Evolutionary conservation across 2,329 filamentous ascomycete genomes (phyloP).

Genomic region (Domatiomyces globalis): DNA sequence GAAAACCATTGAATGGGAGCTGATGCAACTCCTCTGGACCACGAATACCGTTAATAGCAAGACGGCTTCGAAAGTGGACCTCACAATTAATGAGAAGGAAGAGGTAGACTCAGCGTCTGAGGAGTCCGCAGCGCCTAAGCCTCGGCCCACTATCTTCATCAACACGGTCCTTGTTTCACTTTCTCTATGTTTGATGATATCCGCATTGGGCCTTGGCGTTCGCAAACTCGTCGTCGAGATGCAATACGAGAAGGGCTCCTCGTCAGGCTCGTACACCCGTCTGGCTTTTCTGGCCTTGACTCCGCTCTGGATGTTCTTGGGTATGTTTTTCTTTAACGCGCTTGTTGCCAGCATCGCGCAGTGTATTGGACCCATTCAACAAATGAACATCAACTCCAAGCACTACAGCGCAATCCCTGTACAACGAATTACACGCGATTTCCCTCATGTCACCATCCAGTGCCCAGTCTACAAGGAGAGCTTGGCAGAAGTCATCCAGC

Average conservation of each 20-base stretch:
- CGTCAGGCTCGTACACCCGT: constrained; percentile 35
- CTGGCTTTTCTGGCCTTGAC: constrained; percentile 51
- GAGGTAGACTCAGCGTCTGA: constrained; percentile 41
- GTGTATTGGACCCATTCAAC: constrained; percentile 59
- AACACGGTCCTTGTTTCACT: constrained; percentile 56
- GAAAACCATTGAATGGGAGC: constrained; percentile 57
- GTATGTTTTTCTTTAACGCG: constrained; percentile 1
- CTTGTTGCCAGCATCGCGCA: constrained; percentile 43
- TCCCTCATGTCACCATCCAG: constrained; percentile 54
- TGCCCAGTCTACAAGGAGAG: constrained; percentile 84
- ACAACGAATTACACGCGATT: constrained; percentile 37
- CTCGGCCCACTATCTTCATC: constrained; percentile 52
- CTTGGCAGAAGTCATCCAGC: constrained; percentile 50
- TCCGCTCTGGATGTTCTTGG: constrained; percentile 66
- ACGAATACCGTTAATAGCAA: constrained; percentile 17
- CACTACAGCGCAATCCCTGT: constrained; percentile 66
- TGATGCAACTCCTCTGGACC: constrained; percentile 67
- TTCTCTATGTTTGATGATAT: constrained; percentile 51
- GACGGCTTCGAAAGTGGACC: neutral
- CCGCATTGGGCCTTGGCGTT: constrained; percentile 55
- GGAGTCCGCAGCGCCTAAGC: constrained; percentile 54
- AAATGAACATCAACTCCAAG: constrained; percentile 62
- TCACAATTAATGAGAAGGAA: constrained; percentile 36
- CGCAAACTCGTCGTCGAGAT: constrained; percentile 56
- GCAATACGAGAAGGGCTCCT: constrained; percentile 42